Evolutionary conservation across 2,329 filamentous ascomycete species (phyloP).

Genomic region (Aureobasidium sp.): DNA sequence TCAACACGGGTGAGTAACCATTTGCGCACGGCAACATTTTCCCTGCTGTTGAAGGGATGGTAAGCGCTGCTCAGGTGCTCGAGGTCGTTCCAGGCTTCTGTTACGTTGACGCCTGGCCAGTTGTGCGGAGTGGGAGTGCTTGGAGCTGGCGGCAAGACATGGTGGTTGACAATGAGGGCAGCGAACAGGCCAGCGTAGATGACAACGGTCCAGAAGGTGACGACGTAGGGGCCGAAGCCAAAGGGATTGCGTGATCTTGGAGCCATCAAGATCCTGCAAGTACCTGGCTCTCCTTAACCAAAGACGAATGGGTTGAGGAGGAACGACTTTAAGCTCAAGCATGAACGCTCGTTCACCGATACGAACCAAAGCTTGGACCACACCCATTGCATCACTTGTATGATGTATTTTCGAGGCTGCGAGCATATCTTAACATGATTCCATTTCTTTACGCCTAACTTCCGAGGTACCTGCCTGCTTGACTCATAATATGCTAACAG

Average conservation of each 20-base stretch:
- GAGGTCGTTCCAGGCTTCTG: slow-evolving; percentile 80
- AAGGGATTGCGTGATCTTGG: slow-evolving; percentile 40
- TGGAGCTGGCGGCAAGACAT: slow-evolving; percentile 71
- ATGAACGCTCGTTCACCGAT: not conserved
- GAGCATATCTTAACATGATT: not conserved
- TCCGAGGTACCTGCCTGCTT: not conserved
- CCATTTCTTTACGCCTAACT: not conserved
- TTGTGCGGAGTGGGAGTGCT: slow-evolving; percentile 45
- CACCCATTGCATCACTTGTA: not conserved
- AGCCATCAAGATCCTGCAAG: slow-evolving; percentile 1
- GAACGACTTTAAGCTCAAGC: not conserved
- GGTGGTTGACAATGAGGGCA: slow-evolving; percentile 62
- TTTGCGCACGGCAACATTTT: slow-evolving; percentile 71
- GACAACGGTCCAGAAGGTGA: slow-evolving; percentile 69
- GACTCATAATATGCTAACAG: not conserved
- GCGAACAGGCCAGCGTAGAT: slow-evolving; percentile 74
- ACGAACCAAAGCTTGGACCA: not conserved
- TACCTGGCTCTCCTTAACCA: not conserved
- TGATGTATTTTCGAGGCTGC: too few relatives aligned
- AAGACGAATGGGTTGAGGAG: not conserved
- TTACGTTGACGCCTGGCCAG: slow-evolving; percentile 62
- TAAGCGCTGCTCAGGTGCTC: slow-evolving; percentile 65
- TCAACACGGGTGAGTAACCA: slow-evolving; percentile 68
- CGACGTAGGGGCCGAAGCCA: slow-evolving; percentile 72
- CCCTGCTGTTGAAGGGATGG: slow-evolving; percentile 82